phyloP scores from a whole-genome alignment of 495 filamentous ascomycete genomes.

The Aspergillus ellipticus region DNA sequence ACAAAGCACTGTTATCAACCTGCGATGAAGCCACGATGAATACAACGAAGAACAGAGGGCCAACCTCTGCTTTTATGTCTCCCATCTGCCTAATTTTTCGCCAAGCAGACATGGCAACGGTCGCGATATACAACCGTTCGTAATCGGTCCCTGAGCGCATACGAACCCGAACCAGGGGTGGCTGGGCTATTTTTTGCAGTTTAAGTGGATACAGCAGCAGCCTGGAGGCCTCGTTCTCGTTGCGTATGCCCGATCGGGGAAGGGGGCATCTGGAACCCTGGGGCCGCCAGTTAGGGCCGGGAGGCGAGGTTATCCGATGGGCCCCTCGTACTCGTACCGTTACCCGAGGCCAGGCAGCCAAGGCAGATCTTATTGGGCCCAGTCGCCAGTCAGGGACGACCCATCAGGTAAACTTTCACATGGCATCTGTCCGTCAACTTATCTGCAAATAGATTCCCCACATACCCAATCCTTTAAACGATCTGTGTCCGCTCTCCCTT shows the following conservation, averaged over 20 bases:
- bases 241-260: background rate
- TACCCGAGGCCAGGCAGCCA: background rate
- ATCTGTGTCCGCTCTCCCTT: background rate
- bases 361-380: background rate
- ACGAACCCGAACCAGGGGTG: background rate
- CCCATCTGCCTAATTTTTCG: background rate
- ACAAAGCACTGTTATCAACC: too few species aligned
- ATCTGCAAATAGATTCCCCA: too few species aligned
- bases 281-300: background rate
- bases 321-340: background rate
- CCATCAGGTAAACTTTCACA: background rate
- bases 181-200: background rate
- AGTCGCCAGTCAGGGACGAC: too few species aligned
- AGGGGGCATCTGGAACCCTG: background rate
- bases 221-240: background rate
- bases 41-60: background rate
- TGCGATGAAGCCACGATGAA: background rate
- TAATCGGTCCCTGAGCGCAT: background rate
- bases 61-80: background rate
- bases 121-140: background rate
- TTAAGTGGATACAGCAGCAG: background rate
- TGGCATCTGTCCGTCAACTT: background rate
- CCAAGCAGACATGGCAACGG: background rate
- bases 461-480: background rate
- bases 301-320: too few species aligned